Conservation (phyloP, 306 rosid species). For the Lablab purpureus region DNA sequence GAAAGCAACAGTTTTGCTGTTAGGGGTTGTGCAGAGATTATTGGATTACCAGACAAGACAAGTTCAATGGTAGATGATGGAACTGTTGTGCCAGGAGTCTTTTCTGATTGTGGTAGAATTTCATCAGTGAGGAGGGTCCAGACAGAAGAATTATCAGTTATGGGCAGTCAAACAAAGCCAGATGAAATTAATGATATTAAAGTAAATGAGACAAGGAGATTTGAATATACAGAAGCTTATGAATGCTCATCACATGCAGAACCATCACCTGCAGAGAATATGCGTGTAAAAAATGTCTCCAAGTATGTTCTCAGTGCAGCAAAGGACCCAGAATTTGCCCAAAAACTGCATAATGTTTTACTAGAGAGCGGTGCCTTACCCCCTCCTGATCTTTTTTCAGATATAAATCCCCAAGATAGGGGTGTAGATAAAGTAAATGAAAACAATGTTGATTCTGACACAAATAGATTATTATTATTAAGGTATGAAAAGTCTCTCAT, state of each 20-base stretch:
- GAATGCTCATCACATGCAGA: constrained; percentile 57
- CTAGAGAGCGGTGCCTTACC: constrained; percentile 95
- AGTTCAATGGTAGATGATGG: constrained; percentile 53
- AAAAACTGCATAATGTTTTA: constrained; percentile 82
- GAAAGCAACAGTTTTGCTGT: constrained; percentile 64
- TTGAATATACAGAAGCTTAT: constrained; percentile 51
- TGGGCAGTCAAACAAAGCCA: constrained; percentile 54
- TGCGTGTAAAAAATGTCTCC: constrained; percentile 85
- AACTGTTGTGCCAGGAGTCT: constrained; percentile 49
- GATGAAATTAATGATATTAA: constrained; percentile 50
- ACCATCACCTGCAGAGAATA: constrained; percentile 78
- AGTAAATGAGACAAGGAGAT: constrained; percentile 55
- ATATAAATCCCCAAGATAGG: constrained; percentile 65
- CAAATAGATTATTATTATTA: constrained; percentile 55
- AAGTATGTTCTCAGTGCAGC: constrained; percentile 89
- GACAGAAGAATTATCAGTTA: constrained; percentile 58
- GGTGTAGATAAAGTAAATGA: constrained; percentile 53
- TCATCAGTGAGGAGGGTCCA: constrained; percentile 53
- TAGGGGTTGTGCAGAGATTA: constrained; percentile 69
- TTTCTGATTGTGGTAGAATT: constrained; percentile 52
- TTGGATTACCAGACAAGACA: constrained; percentile 54
- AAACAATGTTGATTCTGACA: constrained; percentile 50
- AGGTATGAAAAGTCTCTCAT: constrained; percentile 53
- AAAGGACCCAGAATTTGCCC: constrained; percentile 87
- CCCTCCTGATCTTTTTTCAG: constrained; percentile 87